These are phyloP conservation scores for Phaeotremella skinneri DNA, from an alignment of 768 basidiomycete genomes.

Conservation along the genomic window DNA sequence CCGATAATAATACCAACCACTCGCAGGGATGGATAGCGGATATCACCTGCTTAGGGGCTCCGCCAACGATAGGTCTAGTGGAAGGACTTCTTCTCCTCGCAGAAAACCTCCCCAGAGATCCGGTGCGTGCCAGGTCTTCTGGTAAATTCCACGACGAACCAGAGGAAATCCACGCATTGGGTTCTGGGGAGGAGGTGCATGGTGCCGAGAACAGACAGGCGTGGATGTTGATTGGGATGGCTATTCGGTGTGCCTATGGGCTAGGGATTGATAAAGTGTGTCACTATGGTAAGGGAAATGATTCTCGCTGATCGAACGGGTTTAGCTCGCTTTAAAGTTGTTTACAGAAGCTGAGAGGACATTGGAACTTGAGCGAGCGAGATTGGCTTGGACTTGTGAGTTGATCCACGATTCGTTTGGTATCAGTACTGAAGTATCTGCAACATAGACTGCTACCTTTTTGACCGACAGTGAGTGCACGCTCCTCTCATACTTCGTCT, in stretches of 20 bases:
- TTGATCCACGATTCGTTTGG: not conserved
- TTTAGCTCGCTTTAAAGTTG: conserved; percentile 28
- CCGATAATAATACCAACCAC: too few relatives aligned
- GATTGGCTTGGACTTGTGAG: conserved; percentile 50
- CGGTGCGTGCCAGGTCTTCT: conserved; percentile 9
- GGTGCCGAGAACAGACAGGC: conserved; percentile 48
- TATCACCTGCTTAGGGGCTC: conserved; percentile 42
- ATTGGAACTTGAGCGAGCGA: conserved; percentile 36
- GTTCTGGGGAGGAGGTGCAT: conserved; percentile 39
- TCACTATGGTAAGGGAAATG: not conserved
- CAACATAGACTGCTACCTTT: conserved; percentile 45
- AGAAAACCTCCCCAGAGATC: conserved; percentile 46
- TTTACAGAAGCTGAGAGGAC: conserved; percentile 35
- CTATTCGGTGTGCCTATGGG: conserved; percentile 46
- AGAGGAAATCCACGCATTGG: conserved; percentile 24
- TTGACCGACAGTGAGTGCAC: conserved; percentile 43
- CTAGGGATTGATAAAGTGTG: conserved; percentile 45
- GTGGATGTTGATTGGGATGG: conserved; percentile 49
- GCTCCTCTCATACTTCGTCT: not conserved
- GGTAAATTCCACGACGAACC: conserved; percentile 8
- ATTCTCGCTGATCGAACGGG: conserved; percentile 7
- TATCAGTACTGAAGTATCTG: conserved; percentile 1
- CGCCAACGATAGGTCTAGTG: conserved; percentile 44
- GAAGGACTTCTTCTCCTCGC: conserved; percentile 46
- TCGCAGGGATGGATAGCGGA: conserved; percentile 48